Percentiles rank a stretch among this genome's conserved stretches.
These are phyloP conservation scores for Dictyostelium capitatum DNA, from an alignment of 78 protist species.

Conservation along the genomic window DNA sequence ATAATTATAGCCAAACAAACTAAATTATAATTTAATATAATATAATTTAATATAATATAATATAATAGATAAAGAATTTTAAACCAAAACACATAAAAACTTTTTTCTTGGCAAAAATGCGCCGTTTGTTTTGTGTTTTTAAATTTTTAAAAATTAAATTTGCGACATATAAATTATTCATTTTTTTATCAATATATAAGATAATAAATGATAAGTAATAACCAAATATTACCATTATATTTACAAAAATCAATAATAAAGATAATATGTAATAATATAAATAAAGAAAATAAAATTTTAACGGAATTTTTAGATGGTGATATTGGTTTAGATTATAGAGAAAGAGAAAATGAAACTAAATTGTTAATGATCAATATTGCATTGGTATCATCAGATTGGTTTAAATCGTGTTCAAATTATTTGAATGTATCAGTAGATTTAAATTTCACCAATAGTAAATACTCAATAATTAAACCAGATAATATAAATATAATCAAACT, in stretches of 20 bases:
- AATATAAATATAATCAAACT: not conserved
- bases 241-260: constrained; percentile 17
- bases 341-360: not conserved
- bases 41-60: too few relatives aligned
- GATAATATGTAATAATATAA: not conserved
- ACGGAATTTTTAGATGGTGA: not conserved
- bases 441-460: not conserved
- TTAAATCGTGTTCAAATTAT: not conserved
- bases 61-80: too few relatives aligned
- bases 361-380: not conserved
- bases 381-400: not conserved
- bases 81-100: too few relatives aligned
- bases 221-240: not conserved
- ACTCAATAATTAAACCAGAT: not conserved
- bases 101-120: too few relatives aligned
- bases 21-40: too few relatives aligned
- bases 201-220: too few relatives aligned
- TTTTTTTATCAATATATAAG: too few relatives aligned
- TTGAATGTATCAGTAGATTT: constrained; percentile 10
- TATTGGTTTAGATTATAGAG: constrained; percentile 1
- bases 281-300: not conserved
- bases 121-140: too few relatives aligned
- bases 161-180: too few relatives aligned
- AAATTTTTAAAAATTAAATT: too few relatives aligned
- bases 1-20: too few relatives aligned